Conservation (phyloP, 2,329 filamentous ascomycete species). For the Neurospora sp. region DNA sequence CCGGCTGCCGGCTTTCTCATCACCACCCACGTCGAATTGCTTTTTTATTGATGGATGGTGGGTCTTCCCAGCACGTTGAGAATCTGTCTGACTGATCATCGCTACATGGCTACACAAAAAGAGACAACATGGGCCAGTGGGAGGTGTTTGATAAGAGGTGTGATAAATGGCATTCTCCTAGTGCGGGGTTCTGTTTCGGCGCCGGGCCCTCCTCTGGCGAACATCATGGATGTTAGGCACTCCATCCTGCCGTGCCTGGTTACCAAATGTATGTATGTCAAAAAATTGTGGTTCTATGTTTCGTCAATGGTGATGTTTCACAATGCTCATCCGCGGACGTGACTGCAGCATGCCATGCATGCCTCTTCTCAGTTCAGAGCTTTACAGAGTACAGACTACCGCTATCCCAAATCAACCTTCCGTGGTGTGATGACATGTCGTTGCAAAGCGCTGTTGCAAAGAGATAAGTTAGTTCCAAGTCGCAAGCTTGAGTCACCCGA, state of each 20-base stretch:
- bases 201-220: not conserved
- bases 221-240: not conserved
- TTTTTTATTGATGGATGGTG: not conserved
- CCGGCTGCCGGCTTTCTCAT: not conserved
- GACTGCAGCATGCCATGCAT: not conserved
- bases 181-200: not conserved
- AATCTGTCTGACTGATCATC: not conserved
- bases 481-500: not conserved
- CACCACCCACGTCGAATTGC: not conserved
- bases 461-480: not conserved
- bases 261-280: not conserved
- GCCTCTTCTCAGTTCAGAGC: not conserved
- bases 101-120: not conserved
- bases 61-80: not conserved
- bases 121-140: not conserved
- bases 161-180: not conserved
- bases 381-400: not conserved
- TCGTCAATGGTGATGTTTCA: not conserved
- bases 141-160: not conserved
- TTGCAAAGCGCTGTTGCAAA: not conserved
- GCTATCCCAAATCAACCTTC: not conserved
- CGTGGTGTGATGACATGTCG: not conserved
- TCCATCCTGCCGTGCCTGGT: not conserved
- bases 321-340: not conserved
- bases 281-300: not conserved